Conservation (phyloP, 805 yeast species). For the Soucietia sequanensis region DNA sequence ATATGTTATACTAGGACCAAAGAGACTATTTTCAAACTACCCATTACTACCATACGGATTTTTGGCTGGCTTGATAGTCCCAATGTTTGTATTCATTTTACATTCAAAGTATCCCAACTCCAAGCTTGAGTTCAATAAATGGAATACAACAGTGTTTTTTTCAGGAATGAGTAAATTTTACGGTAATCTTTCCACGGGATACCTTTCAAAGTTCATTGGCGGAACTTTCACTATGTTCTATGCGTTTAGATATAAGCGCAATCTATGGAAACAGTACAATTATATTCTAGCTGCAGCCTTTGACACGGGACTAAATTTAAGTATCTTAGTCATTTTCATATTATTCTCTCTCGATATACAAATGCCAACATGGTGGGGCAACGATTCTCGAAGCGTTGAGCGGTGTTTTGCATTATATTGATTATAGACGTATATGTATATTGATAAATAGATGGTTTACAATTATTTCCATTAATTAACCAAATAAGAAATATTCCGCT, state of each 20-base stretch:
- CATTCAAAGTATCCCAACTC: slow-evolving; percentile 24
- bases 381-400: slow-evolving; percentile 35
- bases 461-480: no score
- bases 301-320: slow-evolving; percentile 45
- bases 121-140: slow-evolving; percentile 21
- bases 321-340: slow-evolving; percentile 33
- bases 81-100: slow-evolving; percentile 29
- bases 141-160: slow-evolving; percentile 46
- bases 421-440: no score
- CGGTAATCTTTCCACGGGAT: slow-evolving; percentile 46
- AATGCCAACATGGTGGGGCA: slow-evolving; percentile 48
- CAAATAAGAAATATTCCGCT: no score
- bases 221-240: slow-evolving; percentile 45
- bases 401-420: slow-evolving; percentile 40
- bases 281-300: slow-evolving; percentile 48
- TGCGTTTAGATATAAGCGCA: slow-evolving; percentile 31
- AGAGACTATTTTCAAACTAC: slow-evolving; percentile 36
- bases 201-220: slow-evolving; percentile 40
- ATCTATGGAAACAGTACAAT: slow-evolving; percentile 38
- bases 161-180: slow-evolving; percentile 43
- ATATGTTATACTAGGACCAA: slow-evolving; percentile 45
- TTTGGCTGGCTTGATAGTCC: slow-evolving; percentile 37
- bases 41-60: slow-evolving; percentile 43
- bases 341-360: slow-evolving; percentile 19
- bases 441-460: no score